Evolutionary conservation across 495 filamentous ascomycete species (phyloP).

Genomic region (Zalerion maritima): DNA sequence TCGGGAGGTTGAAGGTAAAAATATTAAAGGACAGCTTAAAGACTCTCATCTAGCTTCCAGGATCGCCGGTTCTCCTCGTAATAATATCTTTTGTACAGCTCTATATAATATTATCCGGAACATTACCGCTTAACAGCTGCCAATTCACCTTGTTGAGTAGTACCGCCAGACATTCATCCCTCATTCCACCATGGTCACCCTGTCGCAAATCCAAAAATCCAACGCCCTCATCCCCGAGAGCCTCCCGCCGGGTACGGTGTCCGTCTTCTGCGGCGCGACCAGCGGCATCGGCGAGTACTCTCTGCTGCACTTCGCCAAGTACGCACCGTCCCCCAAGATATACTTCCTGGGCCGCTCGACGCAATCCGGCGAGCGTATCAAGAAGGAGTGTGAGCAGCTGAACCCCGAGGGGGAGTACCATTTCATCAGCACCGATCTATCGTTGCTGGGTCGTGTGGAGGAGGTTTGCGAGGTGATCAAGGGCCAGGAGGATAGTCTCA

Average conservation of each 20-base stretch:
- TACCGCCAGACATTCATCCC: too few relatives aligned
- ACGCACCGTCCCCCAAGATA: constrained; percentile 31
- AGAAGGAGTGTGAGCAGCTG: constrained; percentile 26
- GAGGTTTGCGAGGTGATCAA: constrained; percentile 41
- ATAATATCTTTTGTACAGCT: too few relatives aligned
- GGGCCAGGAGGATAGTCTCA: constrained; percentile 37
- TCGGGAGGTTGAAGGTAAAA: too few relatives aligned
- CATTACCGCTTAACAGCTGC: too few relatives aligned
- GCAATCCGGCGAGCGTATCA: constrained; percentile 28
- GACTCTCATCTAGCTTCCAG: too few relatives aligned
- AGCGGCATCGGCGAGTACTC: constrained; percentile 48
- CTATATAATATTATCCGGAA: too few relatives aligned
- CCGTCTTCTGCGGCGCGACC: constrained; percentile 51
- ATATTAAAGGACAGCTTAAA: too few relatives aligned
- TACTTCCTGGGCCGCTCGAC: constrained; percentile 34
- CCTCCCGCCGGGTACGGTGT: constrained; percentile 29
- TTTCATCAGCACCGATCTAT: constrained; percentile 44
- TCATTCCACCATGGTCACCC: constrained; percentile 17
- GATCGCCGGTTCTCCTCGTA: too few relatives aligned
- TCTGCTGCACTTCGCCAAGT: constrained; percentile 38
- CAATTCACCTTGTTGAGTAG: too few relatives aligned
- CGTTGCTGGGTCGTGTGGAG: constrained; percentile 45
- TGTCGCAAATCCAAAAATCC: constrained; percentile 21
- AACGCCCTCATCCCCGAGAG: constrained; percentile 21
- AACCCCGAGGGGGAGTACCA: constrained; percentile 36